phyloP scores from a whole-genome alignment of 768 basidiomycete species.

The Boletus vermiculosoides region DNA sequence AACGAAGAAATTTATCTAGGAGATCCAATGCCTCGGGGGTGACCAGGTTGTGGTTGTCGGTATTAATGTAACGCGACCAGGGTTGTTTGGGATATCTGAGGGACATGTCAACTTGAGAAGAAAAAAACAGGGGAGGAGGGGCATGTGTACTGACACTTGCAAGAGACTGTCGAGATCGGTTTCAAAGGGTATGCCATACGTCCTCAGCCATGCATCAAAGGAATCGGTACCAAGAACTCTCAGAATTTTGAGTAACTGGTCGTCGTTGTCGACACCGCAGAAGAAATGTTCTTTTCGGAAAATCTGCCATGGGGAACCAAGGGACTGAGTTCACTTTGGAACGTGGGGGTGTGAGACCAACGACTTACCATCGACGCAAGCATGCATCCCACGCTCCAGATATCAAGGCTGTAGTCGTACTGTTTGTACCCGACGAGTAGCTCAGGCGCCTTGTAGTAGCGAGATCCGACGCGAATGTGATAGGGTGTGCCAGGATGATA shows the following conservation, averaged over 20 bases:
- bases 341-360: background rate
- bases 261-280: conserved; percentile 70
- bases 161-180: conserved; percentile 58
- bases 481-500: conserved; percentile 69
- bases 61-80: conserved; percentile 62
- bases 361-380: conserved; percentile 67
- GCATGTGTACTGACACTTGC: conserved; percentile 36
- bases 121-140: background rate
- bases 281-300: conserved; percentile 77
- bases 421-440: conserved; percentile 68
- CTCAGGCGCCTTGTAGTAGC: conserved; percentile 76
- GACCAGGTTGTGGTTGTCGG: conserved; percentile 57
- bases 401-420: conserved; percentile 70
- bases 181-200: conserved; percentile 66
- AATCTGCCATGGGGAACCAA: conserved; percentile 41
- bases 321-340: background rate
- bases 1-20: conserved; percentile 62
- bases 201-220: conserved; percentile 57
- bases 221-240: conserved; percentile 67
- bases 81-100: conserved; percentile 57
- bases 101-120: conserved; percentile 1
- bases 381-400: conserved; percentile 77
- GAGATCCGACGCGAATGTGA: conserved; percentile 68
- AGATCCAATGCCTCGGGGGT: conserved; percentile 65
- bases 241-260: conserved; percentile 69